Base-by-base conservation (phyloP, 768 basidiomycete species). In the Termitomyces sp. region DNA sequence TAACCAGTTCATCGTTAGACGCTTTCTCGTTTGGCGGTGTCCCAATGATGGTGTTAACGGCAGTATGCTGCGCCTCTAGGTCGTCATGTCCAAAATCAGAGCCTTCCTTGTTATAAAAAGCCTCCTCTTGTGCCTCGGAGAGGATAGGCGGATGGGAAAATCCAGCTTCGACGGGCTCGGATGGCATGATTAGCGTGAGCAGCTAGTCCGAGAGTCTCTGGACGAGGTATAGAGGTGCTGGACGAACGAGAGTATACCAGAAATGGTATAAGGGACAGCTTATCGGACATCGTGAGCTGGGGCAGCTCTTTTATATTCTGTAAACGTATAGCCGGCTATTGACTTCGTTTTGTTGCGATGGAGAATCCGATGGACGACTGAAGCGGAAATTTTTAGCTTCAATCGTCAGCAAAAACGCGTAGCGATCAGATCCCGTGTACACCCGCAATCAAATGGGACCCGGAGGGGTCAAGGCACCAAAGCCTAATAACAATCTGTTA, bases 1-100 rank as follows among this genome's bases (percentile, higher is more conserved):
- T 36, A 32, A 58, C 55, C 70, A 73, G 70, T 54, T 75, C 74
- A 31, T 74, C 73, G 5, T 70, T 60, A 3, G 53, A 55, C 10
- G 62, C 65, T 41, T 62, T 62, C 31, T 65, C 65, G 48, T 51
- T 51, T 22, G 35, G 25, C 0, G 53, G 38, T 16, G 40, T 51
- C 51, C 52, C 51, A 15, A 57, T 27, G 9, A 57, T 46, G 11
- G 56, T 57, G 25, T 57, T 35, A 4, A 40, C 35, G 5, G 53
- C 46, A 22, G 56, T 47, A 7, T 22, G 6, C 31, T 52, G 55
- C 13, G 35, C 50, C 46, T 57, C 56, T 1, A 31, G 23, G 11
- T 56, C 56, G 12, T 32, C 39, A 7, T 9, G 29, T 3, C 5
- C 5, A 9, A 29, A 29, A 9, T 29, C 29, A 4, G 29, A 29